Base-by-base conservation (phyloP, 176 grass and related monocot species). In the Hsuehochloa calcarea region DNA sequence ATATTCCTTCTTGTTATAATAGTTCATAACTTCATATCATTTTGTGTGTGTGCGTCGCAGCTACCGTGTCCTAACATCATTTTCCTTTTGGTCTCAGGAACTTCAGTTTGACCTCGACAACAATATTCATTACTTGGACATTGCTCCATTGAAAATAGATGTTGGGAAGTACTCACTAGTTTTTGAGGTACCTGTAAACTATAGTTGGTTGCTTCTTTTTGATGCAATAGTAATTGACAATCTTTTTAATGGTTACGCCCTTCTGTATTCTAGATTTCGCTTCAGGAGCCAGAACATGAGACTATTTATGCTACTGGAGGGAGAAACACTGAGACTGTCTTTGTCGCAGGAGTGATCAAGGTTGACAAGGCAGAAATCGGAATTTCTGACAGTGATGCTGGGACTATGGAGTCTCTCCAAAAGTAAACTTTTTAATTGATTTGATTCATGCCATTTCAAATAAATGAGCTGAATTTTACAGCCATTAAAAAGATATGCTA, bases 91-190 rank as follows among this genome's bases (percentile, higher is more conserved):
- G 16, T 89, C 68, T 70, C 86, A 99, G 97, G 91, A 94, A 78
- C 93, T 99, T 77, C 69, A 91, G 49, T 99, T 88, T 92, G 93
- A 99, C 70, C 38, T 51, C 6, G 79, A 91, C 34, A 96, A 88
- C 75, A 94, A 88, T 22, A 76, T 99, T 81, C 84, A 99, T 87
- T 94, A 94, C 90, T 88, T 96, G 88, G 97, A 99, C 78, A 89
- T 94, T 54, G 47, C 86, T 80, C 81, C 90, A 26, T 41, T 98
- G 83, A 92, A 96, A 87, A 91, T 94, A 85, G 97, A 99, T 86
- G 88, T 96, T 82, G 93, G 97, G 75, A 99, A 91, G 72, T 99
- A 99, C 63, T 81, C 84, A 14, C 49, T 99, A 71, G 88, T 91
- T 87, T 96, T 99, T 92, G 86, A 99, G 97, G 97, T 99, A 92